phyloP scores from a whole-genome alignment of 106 monocot species.

The Dendrobium catenatum region DNA sequence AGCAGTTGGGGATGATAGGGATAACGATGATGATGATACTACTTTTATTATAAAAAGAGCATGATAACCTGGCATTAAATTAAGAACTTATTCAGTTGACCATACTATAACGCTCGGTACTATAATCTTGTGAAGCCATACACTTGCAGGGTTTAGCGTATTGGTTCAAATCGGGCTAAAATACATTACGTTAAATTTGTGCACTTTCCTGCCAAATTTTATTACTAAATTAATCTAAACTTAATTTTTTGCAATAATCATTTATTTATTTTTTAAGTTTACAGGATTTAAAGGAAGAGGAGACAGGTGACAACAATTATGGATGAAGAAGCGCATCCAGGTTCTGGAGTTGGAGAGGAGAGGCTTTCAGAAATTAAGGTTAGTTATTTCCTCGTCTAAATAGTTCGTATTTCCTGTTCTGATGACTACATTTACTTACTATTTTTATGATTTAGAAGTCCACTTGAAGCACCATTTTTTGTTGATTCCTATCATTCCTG shows the following conservation, averaged over 20 bases:
- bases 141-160: background rate
- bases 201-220: background rate
- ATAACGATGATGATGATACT: background rate
- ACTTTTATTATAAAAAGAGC: background rate
- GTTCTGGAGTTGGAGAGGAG: constrained; percentile 1
- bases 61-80: background rate
- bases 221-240: background rate
- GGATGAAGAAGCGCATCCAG: background rate
- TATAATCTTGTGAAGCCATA: background rate
- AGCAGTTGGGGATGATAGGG: background rate
- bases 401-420: background rate
- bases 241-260: background rate
- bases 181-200: background rate
- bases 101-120: background rate
- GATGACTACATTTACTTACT: background rate
- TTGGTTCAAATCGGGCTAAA: background rate
- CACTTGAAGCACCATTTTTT: background rate
- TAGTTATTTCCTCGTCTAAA: background rate
- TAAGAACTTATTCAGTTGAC: background rate
- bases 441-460: background rate
- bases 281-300: background rate
- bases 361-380: constrained; percentile 1
- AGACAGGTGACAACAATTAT: constrained; percentile 1
- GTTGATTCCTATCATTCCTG: background rate
- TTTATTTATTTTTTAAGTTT: background rate